Evolutionary conservation across 1,139 yeast genomes (phyloP).

Genomic region (Debaryomyces sp.): DNA sequence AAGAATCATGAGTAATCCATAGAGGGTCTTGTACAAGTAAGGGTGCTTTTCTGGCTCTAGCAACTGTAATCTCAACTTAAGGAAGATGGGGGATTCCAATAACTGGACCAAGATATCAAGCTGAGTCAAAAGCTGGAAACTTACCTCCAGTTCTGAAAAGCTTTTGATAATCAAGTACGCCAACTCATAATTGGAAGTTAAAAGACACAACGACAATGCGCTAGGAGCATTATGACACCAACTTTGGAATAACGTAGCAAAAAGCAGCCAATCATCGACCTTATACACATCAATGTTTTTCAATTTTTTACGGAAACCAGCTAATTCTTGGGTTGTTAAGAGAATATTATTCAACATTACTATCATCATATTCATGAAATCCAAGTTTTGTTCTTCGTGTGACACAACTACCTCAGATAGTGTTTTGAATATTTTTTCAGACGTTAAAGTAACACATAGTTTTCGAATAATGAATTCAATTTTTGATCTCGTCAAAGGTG

Average conservation of each 20-base stretch:
- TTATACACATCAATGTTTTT: conserved; percentile 48
- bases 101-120: conserved; percentile 80
- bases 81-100: conserved; percentile 81
- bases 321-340: conserved; percentile 84
- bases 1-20: conserved; percentile 89
- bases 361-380: conserved; percentile 78
- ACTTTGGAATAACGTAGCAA: conserved; percentile 77
- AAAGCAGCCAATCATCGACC: conserved; percentile 69
- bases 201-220: conserved; percentile 78
- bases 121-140: conserved; percentile 72
- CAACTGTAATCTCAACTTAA: conserved; percentile 81
- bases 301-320: conserved; percentile 68
- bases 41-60: conserved; percentile 87
- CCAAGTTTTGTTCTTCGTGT: conserved; percentile 59
- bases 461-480: conserved; percentile 87
- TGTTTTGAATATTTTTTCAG: conserved; percentile 82
- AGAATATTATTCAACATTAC: conserved; percentile 87
- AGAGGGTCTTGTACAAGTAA: conserved; percentile 80
- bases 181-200: conserved; percentile 87
- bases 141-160: conserved; percentile 73
- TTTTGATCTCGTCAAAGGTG: conserved; percentile 54
- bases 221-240: conserved; percentile 96
- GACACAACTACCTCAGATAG: conserved; percentile 72
- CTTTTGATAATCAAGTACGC: conserved; percentile 80
- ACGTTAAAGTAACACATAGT: conserved; percentile 76